Evolutionary conservation across 2,329 filamentous ascomycete species (phyloP), one percentile per base, ranked within the genome.

Genomic region (Aspergillus sp.): DNA sequence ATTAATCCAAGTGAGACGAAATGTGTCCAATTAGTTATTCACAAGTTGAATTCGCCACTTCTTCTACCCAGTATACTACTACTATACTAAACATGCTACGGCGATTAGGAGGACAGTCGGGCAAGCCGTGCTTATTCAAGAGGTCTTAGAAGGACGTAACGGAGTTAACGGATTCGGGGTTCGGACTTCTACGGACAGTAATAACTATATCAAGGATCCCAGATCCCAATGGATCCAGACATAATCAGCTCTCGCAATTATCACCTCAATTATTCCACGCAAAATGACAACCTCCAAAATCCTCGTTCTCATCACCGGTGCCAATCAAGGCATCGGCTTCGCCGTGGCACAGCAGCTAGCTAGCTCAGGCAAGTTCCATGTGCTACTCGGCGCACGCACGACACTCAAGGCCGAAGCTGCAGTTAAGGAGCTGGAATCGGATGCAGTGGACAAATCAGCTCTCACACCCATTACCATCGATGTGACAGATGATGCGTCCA

Each of bases 291-390:
- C 25, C n/a, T 19, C 47, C 25, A 51, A 57, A 32, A 12, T 45
- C 19, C 12, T 59, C n/a, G 47, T 49, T 25, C 57, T 59, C 50
- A 41, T 59, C 32, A 59, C 57, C 10, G 57, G 57, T 9, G 57
- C 28, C 30, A 59, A 59, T 32, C 51, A 55, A 13, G 57, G 57
- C 21, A 41, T 59, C 19, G 57, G 57, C 41, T 39, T 48, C 39
- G 51, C 28, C 19, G 21, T 23, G 13, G 28, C 38, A 19, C 28
- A 50, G 28, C n/a, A 28, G 8, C 51, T 59, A 2, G 57, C 36
- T 21, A 23, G 21, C 10, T 38, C 51, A 9, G 13, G 8, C 25
- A 55, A 55, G 19, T 59, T 55, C 32, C 57, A 59, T 15, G 39
- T 59, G 21, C 30, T 59, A 9, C 13, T 59, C 15, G 57, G 17